A percentile compares a stretch with the other conserved stretches of the same genome.
These are phyloP conservation scores for Phytopythium helicoides DNA, from an alignment of 352 stramenopile species.

Conservation along the genomic window DNA sequence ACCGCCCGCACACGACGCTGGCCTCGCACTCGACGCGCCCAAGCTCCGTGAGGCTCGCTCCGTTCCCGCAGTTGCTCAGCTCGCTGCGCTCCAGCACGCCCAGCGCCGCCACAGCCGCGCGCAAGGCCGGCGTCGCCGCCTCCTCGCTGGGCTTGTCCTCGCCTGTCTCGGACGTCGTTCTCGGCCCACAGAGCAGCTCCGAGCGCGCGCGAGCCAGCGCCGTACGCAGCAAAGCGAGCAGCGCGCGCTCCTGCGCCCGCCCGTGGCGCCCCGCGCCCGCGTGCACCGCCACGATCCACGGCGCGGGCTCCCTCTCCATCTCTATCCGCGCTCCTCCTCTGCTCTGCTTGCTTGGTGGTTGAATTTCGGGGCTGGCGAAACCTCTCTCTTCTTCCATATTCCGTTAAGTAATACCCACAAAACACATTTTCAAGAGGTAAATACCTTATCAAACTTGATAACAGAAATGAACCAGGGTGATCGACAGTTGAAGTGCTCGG, in stretches of 20 bases:
- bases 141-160: background rate
- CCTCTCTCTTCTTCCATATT: no score
- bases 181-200: background rate
- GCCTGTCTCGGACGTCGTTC: constrained; percentile 1
- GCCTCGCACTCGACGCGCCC: constrained; percentile 7
- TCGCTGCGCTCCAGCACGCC: constrained; percentile 42
- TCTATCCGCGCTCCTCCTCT: no score
- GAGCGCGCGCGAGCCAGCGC: constrained; percentile 21
- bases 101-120: constrained; percentile 33
- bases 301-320: background rate
- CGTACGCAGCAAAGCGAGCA: constrained; percentile 35
- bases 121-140: constrained; percentile 12
- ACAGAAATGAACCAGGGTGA: no score
- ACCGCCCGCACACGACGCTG: background rate
- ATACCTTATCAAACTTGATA: no score
- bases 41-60: constrained; percentile 1
- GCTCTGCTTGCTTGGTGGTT: no score
- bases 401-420: no score
- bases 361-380: no score
- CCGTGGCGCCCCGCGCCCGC: constrained; percentile 50
- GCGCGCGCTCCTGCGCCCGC: constrained; percentile 28
- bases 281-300: constrained; percentile 68
- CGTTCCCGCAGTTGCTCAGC: constrained; percentile 37
- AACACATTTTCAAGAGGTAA: no score
- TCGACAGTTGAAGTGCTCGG: no score